phyloP scores from a whole-genome alignment of 1,284 basidiomycete species.

The Apiotrichum mycotoxinovorans region DNA sequence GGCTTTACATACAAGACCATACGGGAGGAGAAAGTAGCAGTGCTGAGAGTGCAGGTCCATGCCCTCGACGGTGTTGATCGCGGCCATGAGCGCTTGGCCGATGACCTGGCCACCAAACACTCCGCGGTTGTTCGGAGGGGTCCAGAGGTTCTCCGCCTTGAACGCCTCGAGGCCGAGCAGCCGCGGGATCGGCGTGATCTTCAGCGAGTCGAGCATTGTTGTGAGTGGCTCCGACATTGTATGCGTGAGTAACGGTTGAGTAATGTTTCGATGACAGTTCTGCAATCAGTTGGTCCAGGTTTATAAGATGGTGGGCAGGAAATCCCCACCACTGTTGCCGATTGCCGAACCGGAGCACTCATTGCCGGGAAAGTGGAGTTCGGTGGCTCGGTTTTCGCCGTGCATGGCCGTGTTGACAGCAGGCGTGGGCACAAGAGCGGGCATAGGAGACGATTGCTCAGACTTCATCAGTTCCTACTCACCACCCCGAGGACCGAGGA shows the following conservation, averaged over 20 bases:
- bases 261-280: neutral
- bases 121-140: conserved; percentile 64
- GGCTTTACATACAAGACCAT: no score
- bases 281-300: neutral
- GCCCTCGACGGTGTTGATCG: conserved; percentile 67
- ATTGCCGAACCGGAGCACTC: neutral
- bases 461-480: no score
- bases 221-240: neutral
- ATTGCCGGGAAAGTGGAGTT: no score
- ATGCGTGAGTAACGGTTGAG: neutral
- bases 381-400: neutral
- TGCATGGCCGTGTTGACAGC: no score
- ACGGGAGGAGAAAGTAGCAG: conserved; percentile 8
- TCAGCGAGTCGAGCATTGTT: neutral
- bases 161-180: conserved; percentile 46
- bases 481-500: no score
- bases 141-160: conserved; percentile 68
- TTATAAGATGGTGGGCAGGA: neutral
- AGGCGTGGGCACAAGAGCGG: no score
- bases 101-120: conserved; percentile 86
- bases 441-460: no score
- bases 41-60: conserved; percentile 58
- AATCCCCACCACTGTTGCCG: neutral
- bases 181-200: neutral
- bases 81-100: conserved; percentile 75